A percentile compares a stretch with the other conserved stretches of the same genome.
phyloP scores from a whole-genome alignment of 176 grass and related monocot species.

The Paspalum notatum region DNA sequence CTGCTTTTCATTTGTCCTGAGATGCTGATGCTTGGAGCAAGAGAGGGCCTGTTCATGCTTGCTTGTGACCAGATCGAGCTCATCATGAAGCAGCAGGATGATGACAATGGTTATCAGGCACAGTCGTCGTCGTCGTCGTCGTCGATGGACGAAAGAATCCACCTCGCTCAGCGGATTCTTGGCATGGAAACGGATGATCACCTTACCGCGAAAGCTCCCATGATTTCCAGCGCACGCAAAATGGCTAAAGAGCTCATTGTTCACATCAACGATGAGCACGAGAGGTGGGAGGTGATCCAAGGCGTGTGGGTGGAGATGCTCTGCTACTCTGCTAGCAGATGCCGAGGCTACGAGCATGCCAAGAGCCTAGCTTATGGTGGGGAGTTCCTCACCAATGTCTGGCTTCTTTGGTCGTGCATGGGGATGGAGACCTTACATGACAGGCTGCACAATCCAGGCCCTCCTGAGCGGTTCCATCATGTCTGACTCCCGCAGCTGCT shows the following conservation, averaged over 20 bases:
- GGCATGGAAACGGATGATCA: neutral
- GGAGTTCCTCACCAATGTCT: neutral
- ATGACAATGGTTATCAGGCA: no score
- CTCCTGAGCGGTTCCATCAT: neutral
- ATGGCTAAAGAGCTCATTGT: neutral
- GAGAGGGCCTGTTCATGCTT: neutral
- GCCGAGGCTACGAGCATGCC: neutral
- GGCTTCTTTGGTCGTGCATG: neutral
- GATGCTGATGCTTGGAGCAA: neutral
- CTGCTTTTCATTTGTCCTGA: neutral
- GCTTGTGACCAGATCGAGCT: neutral
- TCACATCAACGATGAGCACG: neutral
- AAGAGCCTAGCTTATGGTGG: neutral
- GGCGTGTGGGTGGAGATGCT: neutral
- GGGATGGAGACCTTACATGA: no score
- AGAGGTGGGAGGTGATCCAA: neutral
- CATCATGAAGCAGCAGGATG: neutral
- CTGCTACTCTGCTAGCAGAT: no score
- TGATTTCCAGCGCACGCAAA: neutral
- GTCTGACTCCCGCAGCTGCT: no score
- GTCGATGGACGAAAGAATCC: neutral
- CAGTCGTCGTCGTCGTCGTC: neutral
- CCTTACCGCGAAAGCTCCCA: neutral
- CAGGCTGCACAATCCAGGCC: neutral
- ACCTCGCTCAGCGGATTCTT: neutral